Conservation (phyloP, 1,139 yeast species). For the Scheffersomyces insectosa region DNA sequence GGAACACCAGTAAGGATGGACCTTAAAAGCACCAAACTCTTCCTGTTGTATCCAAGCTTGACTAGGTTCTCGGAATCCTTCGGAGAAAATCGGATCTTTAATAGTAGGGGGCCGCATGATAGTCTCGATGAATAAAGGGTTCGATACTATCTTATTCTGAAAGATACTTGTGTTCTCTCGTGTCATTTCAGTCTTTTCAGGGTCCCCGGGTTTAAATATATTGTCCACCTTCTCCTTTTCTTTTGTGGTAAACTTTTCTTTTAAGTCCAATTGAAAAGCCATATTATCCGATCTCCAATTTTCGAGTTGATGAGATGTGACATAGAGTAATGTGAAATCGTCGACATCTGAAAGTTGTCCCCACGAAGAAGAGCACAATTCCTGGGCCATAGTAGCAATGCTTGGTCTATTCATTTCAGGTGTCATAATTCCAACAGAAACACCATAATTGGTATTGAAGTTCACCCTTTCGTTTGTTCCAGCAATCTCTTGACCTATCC, state of each 20-base stretch:
- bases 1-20: conserved; percentile 35
- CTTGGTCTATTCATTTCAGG: conserved; percentile 21
- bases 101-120: conserved; percentile 26
- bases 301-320: conserved; percentile 38
- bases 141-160: conserved; percentile 12
- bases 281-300: conserved; percentile 21
- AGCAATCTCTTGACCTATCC: conserved; percentile 38
- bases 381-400: conserved; percentile 10
- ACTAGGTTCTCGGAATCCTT: conserved; percentile 23
- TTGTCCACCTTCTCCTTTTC: conserved; percentile 8
- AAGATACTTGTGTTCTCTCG: conserved; percentile 7
- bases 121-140: conserved; percentile 23
- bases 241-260: conserved; percentile 14
- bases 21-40: conserved; percentile 16
- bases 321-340: conserved; percentile 25
- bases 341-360: conserved; percentile 32
- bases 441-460: conserved; percentile 30
- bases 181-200: conserved; percentile 2
- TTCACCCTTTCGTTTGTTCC: conserved; percentile 22
- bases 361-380: conserved; percentile 43
- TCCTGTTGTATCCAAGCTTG: conserved; percentile 24
- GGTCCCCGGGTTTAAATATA: conserved; percentile 8
- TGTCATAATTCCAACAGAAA: conserved; percentile 34
- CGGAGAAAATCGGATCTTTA: conserved; percentile 12
- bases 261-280: conserved; percentile 14